Evolutionary conservation across 129 eudicot species (phyloP), one percentile per base, ranked within the genome.

Genomic region (Ambrosia trifida): DNA sequence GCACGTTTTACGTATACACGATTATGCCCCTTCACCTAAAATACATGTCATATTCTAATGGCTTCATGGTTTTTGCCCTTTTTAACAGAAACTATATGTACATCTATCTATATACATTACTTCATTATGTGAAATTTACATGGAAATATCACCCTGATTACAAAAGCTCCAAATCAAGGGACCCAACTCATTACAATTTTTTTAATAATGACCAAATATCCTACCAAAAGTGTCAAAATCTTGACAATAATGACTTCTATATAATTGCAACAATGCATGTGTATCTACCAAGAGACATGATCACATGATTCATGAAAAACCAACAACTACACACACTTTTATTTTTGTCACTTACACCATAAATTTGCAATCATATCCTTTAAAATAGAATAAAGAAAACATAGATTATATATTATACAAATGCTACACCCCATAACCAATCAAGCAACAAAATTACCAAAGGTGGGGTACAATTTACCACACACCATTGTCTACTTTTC

Each of bases 401-500:
- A 66, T 52, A 70, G 45, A 50, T 63, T 67, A 50, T 35, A 63
- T 66, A 78, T 70, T 52, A 78, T 70, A 77, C 72, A 70, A 70
- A 40, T 70, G 65, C 67, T 70, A 64, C 76, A 77, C 60, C 46
- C 66, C 72, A 63, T 63, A 71, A 64, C 57, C 72, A 70, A 69
- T 78, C 72, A 70, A 70, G 50, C 66, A 70, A 63, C 67, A 61
- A 70, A 43, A 71, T 64, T 70, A 70, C 72, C 70, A 78, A 52
- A 51, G 72, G 77, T 70, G 77, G 81, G 81, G 77, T 63, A 52
- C 81, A 62, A 63, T 70, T 44, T 70, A 78, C 81, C 76, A 77
- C 81, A 24, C 76, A 78, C 77, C 81, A 70, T 52, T 46, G 47
- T 40, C 63, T 63, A 64, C 81, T 77, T 76, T 72, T 60, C 44